Conservation (phyloP, 495 filamentous ascomycete genomes). For the Aspergillus ellipticus region DNA sequence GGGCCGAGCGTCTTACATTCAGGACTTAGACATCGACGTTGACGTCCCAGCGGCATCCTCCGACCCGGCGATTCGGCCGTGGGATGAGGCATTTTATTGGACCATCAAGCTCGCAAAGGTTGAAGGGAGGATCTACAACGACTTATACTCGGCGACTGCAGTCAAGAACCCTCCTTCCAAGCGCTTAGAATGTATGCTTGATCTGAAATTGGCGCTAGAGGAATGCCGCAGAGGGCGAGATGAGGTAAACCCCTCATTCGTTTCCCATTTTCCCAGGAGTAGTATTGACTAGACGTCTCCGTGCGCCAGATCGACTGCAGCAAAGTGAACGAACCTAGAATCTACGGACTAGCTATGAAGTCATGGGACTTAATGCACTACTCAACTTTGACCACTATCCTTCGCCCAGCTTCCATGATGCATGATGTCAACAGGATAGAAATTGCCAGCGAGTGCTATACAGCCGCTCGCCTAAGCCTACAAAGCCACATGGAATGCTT, state of each 20-base stretch:
- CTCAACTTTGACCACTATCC: conserved; percentile 13
- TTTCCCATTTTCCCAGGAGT: conserved; percentile 5
- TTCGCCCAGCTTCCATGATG: conserved; percentile 13
- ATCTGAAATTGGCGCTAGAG: conserved; percentile 4
- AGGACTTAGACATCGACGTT: conserved; percentile 22
- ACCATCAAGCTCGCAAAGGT: conserved; percentile 12
- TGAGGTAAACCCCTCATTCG: not conserved
- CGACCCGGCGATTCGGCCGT: conserved; percentile 12
- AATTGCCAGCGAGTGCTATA: conserved; percentile 18
- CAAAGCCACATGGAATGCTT: too few species aligned
- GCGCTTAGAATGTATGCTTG: conserved; percentile 7
- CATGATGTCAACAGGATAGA: conserved; percentile 1
- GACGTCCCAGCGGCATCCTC: conserved; percentile 5
- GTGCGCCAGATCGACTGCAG: conserved; percentile 6
- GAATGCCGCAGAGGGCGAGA: conserved; percentile 7
- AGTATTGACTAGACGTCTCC: not conserved
- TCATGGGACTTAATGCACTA: conserved; percentile 20
- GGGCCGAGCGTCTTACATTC: conserved; percentile 20
- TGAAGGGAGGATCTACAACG: conserved; percentile 18
- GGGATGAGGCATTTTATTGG: conserved; percentile 18
- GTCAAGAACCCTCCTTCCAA: conserved; percentile 4
- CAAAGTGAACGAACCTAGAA: conserved; percentile 2
- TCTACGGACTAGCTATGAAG: conserved; percentile 6
- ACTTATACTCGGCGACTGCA: conserved; percentile 16
- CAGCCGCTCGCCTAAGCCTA: conserved; percentile 18